Percentiles rank a stretch among this genome's conserved stretches.
phyloP scores from a whole-genome alignment of 225 moss, liverwort and hornwort species.

The Physcomitrium patens region DNA sequence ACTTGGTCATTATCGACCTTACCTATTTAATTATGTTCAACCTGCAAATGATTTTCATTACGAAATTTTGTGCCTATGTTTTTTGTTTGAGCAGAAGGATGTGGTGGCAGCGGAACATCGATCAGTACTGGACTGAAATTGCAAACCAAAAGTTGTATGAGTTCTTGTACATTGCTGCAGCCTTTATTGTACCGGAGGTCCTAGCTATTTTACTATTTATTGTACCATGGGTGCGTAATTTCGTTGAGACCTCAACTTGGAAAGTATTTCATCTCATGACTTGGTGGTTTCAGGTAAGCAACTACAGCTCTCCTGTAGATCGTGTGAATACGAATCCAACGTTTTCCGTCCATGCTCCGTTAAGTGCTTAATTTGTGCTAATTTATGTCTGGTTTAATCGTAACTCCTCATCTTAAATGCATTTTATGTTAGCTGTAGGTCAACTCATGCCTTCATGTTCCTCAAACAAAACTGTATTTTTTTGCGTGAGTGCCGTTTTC shows the following conservation, averaged over 20 bases:
- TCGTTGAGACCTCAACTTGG: constrained; percentile 91
- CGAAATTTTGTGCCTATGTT: constrained; percentile 10
- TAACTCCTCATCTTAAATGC: background rate
- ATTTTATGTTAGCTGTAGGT: constrained; percentile 1
- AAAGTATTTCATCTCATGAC: constrained; percentile 71
- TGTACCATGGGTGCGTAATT: constrained; percentile 78
- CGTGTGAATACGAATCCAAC: constrained; percentile 12
- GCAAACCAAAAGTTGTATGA: constrained; percentile 40
- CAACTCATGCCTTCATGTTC: background rate
- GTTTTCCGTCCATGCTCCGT: constrained; percentile 1
- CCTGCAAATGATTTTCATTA: background rate
- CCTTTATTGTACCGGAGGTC: constrained; percentile 73
- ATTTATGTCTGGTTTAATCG: constrained; percentile 13
- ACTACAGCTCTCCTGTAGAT: constrained; percentile 4
- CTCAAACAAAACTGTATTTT: background rate
- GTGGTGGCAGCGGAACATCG: constrained; percentile 60
- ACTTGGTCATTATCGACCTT: constrained; percentile 1
- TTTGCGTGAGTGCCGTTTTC: background rate
- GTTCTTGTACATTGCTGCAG: constrained; percentile 72
- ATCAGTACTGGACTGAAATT: constrained; percentile 46
- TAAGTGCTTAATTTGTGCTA: background rate
- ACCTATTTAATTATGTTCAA: background rate
- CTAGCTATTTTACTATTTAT: constrained; percentile 74
- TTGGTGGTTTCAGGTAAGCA: constrained; percentile 93
- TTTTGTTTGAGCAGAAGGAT: constrained; percentile 48